Base-by-base conservation (phyloP, 1,139 yeast species). In the Pichia sp. region DNA sequence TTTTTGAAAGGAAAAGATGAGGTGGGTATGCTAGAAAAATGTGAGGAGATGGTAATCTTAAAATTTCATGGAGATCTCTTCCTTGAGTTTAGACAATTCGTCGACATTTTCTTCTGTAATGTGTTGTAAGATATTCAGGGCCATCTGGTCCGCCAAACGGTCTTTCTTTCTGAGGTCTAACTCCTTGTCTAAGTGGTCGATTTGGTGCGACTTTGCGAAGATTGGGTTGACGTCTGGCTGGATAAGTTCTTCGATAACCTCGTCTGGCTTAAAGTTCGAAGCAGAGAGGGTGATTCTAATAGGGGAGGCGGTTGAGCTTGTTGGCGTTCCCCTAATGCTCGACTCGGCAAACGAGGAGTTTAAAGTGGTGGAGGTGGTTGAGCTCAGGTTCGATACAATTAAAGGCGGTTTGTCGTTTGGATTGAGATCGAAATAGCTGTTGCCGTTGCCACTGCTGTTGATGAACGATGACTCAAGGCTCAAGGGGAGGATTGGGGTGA, bases 91-190 rank as follows among this genome's bases (percentile, higher is more conserved):
- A 6, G 63, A 54, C 37, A 65, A 49, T 44, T 64, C 68, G 47
- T 64, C 66, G 10, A 58, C 59, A 28, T 60, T 60, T 50, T 63
- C 67, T 36, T 64, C 67, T 7, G 59, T 49, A 3, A 65, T 64
- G 36, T 60, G 53, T 42, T 63, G 63, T 5, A 65, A 45, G 12
- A 65, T 65, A 45, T 62, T 62, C 12, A 64, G 43, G 9, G 67
- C 68, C 68, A 65, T 65, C 50, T 63, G 67, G 44, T 65, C 67
- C 16, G 68, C 68, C 44, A 65, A 52, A 41, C 57, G 54, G 49
- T 65, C 68, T 47, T 63, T 64, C 28, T 60, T 61, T n/a, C 44
- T 50, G 21, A 50, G 43, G 51, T 62, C 65, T 10, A 59, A 46
- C n/a, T 42, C 48, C 48, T 59, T 61, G 51, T 64, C 66, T 18